Percentiles rank a stretch among this genome's conserved stretches.
Evolutionary conservation across 345 rosid species (phyloP).

Genomic region (Erodium maritimum): DNA sequence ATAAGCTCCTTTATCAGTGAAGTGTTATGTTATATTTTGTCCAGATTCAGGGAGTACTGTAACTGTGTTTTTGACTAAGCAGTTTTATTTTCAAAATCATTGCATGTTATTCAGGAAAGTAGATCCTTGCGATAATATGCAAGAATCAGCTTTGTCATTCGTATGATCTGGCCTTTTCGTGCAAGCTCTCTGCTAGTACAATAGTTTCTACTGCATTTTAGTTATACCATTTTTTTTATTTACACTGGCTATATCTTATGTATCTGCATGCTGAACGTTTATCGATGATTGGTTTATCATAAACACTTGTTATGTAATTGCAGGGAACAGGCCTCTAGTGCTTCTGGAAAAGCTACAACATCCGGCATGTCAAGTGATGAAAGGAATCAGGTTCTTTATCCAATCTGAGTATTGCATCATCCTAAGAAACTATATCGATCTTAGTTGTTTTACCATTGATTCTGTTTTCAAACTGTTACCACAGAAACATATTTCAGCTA

Average conservation of each 20-base stretch:
- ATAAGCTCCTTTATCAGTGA: not conserved
- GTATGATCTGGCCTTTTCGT: not conserved
- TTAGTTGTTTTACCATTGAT: not conserved
- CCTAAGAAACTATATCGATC: not conserved
- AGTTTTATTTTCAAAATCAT: no score
- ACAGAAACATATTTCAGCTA: slow-evolving; percentile 62
- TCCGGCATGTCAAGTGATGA: not conserved
- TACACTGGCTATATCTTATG: no score
- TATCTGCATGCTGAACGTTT: not conserved
- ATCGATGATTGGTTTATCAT: not conserved
- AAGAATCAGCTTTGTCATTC: not conserved
- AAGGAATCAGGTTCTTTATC: not conserved
- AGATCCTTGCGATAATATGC: no score
- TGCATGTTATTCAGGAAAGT: not conserved
- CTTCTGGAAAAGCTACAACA: not conserved
- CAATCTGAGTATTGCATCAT: not conserved
- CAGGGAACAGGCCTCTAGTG: not conserved
- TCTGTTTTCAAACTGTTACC: slow-evolving; percentile 8
- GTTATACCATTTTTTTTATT: no score
- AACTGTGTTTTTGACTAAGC: not conserved
- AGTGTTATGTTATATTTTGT: not conserved
- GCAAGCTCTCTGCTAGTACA: not conserved
- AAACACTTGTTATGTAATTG: not conserved
- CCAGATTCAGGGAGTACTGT: not conserved
- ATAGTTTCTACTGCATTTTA: not conserved